Base-by-base conservation (phyloP, 2,329 filamentous ascomycete species). In the Calonectria pauciramosa region DNA sequence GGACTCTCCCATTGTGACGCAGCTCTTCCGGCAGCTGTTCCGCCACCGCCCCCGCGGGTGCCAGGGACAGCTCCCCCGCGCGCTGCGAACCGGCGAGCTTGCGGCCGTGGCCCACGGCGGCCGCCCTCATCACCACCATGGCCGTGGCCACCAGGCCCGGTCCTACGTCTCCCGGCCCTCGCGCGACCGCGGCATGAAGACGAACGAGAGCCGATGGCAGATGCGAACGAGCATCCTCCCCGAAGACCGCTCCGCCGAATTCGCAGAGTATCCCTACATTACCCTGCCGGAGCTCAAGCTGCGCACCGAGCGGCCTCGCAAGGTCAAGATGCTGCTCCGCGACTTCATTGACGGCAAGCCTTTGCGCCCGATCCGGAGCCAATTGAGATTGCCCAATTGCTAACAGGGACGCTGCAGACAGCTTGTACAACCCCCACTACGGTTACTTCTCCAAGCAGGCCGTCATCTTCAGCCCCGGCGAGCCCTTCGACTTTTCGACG, bases 401-500 rank as follows among this genome's bases (percentile, higher is more conserved):
- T 86, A 65, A 76, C 69, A 14, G 49, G 1, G 4, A 38, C 6
- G 41, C 11, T 51, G 28, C 11, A 97, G 96, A 98, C 87, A 97
- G 95, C 83, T 87, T 98, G 18, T 99, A 99, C 84, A 98, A 99
- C 83, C 96, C 96, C 0, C 90, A 95, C 79, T 99, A 98, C 83
- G 96, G 96, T 79, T 98, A 98, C 88, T 98, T 98, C 86, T 96
- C 96, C 69, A 98, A 98, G 82, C 95, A 98, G 83, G 96, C 95
- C 81, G 96, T 97, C 83, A 98, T 99, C 85, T 99, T 99, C 88
- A 95, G 92, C 41, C 95, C 96, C 14, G 96, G 96, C 72, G 93
- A 96, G 76, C 95, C 97, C 5, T 99, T 99, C 86, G 89, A 97
- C 82, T 99, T 99, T 88, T 92, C 91, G 80, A 84, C 87, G 26